phyloP scores from a whole-genome alignment of 164 flowering plant genomes.

The Aristolochia californica region DNA sequence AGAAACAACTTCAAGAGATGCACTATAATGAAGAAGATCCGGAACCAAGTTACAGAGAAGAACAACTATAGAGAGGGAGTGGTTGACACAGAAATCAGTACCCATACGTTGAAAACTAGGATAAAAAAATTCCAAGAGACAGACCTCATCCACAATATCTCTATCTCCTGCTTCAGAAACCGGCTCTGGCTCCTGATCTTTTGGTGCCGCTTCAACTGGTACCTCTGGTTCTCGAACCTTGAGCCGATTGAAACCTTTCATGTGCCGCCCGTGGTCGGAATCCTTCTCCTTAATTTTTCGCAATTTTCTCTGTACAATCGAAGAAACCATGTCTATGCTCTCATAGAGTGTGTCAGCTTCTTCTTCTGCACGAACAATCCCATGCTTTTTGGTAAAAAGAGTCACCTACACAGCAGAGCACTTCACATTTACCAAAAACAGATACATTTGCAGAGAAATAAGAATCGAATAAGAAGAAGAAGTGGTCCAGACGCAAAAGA shows the following conservation, averaged over 20 bases:
- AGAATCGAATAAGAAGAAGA: not conserved
- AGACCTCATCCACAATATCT: slow-evolving; percentile 34
- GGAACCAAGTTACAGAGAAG: not conserved
- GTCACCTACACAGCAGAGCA: slow-evolving; percentile 40
- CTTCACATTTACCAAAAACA: not conserved
- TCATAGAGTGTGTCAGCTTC: slow-evolving; percentile 65
- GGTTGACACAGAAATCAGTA: too few species aligned
- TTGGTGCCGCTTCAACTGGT: slow-evolving; percentile 4
- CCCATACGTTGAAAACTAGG: not conserved
- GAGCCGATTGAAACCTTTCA: slow-evolving; percentile 66
- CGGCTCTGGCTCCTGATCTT: not conserved
- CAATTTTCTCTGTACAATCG: slow-evolving; percentile 73
- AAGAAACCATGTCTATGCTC: slow-evolving; percentile 76
- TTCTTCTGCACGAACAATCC: slow-evolving; percentile 86
- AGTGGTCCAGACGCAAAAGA: not conserved
- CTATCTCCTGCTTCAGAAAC: slow-evolving; percentile 2
- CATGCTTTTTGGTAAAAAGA: slow-evolving; percentile 77
- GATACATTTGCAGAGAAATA: not conserved
- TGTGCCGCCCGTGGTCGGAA: slow-evolving; percentile 80
- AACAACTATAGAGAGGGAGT: not conserved
- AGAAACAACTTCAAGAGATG: not conserved
- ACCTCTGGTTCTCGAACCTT: slow-evolving; percentile 45
- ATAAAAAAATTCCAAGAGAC: not conserved
- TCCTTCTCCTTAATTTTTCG: slow-evolving; percentile 96
- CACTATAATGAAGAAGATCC: not conserved